Evolutionary conservation across 192 early-diverging fungal genomes (phyloP), one percentile per base, ranked within the genome.

Genomic region (Podila minutissima): DNA sequence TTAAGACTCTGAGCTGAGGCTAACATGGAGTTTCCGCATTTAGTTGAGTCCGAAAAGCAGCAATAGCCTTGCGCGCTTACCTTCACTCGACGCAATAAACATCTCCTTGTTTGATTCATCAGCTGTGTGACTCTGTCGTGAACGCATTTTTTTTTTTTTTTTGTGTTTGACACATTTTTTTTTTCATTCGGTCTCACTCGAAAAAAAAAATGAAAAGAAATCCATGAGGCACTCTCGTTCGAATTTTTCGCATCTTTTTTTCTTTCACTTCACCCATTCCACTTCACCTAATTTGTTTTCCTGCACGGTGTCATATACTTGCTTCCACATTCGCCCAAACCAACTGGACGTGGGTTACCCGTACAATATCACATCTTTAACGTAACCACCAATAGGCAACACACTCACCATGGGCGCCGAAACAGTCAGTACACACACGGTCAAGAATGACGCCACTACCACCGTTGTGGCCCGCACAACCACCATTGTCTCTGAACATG

Each of bases 401-500:
- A n/a, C 60, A 35, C n/a, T 32, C 24, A 51, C 10, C 8, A 74
- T 75, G 74, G 53, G 66, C 10, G 49, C 22, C 19, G 58, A 76
- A 41, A 32, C 69, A 6, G 53, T 72, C 29, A 79, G 69, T 53
- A 79, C 75, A 19, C 75, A 72, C 61, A 72, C 75, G n/a, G 0
- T 79, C 48, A 69, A 72, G 33, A 72, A 29, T 69, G 69, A 79
- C 17, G 61, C 69, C 4, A 50, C 57, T 9, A 79, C 75, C 22
- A 79, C 75, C 2, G 64, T 79, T 29, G 66, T 79, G 11, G 53
- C 63, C 31, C 69, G 53, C 20, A 79, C 75, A 5, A 79, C 75
- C 19, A 79, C 75, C 28, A 72, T 79, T 46, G 67, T 79, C 59
- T 67, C 69, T 55, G 75, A 79, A 24, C 65, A 71, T n/a, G 59